Base-by-base conservation (phyloP, 192 early-diverging fungal species). In the Spinellus fusiger region DNA sequence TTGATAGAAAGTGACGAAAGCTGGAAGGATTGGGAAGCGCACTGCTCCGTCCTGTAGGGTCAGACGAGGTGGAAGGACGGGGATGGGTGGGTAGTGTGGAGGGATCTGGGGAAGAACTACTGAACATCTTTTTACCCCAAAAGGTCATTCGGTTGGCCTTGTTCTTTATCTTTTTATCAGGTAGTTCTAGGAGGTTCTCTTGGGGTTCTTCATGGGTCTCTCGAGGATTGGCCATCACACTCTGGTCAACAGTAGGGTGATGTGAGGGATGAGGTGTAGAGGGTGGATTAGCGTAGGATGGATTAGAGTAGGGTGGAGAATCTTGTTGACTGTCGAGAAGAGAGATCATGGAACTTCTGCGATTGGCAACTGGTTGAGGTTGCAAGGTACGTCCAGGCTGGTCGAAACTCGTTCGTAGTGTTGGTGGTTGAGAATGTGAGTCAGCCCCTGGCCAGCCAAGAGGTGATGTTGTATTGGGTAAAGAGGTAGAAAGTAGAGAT, bases 141-240 rank as follows among this genome's bases (percentile, higher is more conserved):
- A 70, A 62, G 13, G 69, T 70, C 62, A 70, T 70, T 16, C 69
- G 47, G 20, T 70, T 68, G 28, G 49, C 59, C 53, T 62, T 68
- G 15, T 60, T 55, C 32, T 61, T 62, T 0, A 53, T 38, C 53
- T 68, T 70, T 54, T 65, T 65, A 3, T 44, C n/a, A 16, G 28
- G 33, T 4, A 33, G 22, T 5, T 54, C 31, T 23, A 27, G 1
- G 29, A 34, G 28, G 8, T 56, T 56, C 6, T 56, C 25, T 2
- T 5, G 37, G 13, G 13, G 18, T 2, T 55, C 53, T 22, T 20
- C 40, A n/a, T n/a, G n/a, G n/a, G 16, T 40, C 38, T 8, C 16
- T 40, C 38, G 38, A 40, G 16, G 38, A 40, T n/a, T n/a, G n/a
- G n/a, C n/a, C n/a, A n/a, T n/a, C n/a, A n/a, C n/a, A n/a, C n/a